phyloP scores from a whole-genome alignment of 768 basidiomycete species.

The Multifurca ochricompacta region DNA sequence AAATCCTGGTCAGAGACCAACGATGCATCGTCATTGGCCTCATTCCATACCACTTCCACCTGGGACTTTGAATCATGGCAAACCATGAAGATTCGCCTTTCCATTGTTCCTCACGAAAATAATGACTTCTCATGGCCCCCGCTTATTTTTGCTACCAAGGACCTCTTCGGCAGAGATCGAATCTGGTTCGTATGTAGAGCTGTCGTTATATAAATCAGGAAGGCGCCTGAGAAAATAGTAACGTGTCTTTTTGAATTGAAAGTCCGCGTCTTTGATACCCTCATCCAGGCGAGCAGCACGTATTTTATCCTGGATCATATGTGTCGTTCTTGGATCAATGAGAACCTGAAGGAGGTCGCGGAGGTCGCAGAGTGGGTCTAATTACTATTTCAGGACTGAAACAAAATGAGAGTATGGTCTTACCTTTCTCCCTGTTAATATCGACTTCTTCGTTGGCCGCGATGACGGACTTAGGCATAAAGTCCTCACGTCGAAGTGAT shows the following conservation, averaged over 20 bases:
- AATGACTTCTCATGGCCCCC: not conserved
- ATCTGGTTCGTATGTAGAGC: not conserved
- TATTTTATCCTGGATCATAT: not conserved
- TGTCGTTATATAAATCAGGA: not conserved
- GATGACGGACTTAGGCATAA: not conserved
- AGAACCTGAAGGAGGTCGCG: too few relatives aligned
- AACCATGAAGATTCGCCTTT: not conserved
- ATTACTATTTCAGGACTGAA: not conserved
- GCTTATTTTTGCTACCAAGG: not conserved
- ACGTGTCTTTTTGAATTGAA: conserved; percentile 1
- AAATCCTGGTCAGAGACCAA: conserved; percentile 7
- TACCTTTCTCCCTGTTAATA: not conserved
- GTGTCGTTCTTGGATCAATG: not conserved
- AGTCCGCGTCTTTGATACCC: not conserved
- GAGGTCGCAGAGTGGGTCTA: conserved; percentile 1
- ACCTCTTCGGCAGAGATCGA: not conserved
- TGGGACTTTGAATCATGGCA: not conserved
- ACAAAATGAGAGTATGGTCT: too few relatives aligned
- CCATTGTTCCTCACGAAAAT: not conserved
- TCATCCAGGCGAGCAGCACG: not conserved
- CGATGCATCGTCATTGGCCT: not conserved
- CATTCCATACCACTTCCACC: conserved; percentile 1
- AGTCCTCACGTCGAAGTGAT: not conserved
- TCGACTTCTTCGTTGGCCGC: not conserved
- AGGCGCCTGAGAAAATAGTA: not conserved